phyloP scores from a whole-genome alignment of 148 eudicot species.

The Camellia lanceoleosa region DNA sequence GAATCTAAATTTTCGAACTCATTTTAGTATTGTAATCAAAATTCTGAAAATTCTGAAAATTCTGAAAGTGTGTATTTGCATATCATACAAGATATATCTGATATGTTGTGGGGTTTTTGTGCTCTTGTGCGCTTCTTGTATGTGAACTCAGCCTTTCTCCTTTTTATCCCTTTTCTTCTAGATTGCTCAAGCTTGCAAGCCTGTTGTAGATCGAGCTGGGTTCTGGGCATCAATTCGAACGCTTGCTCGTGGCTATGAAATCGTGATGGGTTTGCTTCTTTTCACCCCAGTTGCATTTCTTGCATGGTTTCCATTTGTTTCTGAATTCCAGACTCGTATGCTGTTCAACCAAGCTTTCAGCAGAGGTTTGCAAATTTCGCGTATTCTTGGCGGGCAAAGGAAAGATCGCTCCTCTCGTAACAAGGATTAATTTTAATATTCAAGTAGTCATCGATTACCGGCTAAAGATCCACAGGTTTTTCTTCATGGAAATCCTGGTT shows the following conservation, averaged over 20 bases:
- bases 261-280: conserved; percentile 71
- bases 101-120: neutral
- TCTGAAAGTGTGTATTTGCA: neutral
- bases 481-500: neutral
- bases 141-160: neutral
- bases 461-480: neutral
- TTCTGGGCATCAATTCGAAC: conserved; percentile 72
- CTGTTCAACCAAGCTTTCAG: conserved; percentile 87
- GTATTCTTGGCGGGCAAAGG: conserved; percentile 81
- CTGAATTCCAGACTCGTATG: conserved; percentile 82
- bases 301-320: conserved; percentile 86
- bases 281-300: conserved; percentile 84
- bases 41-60: no score
- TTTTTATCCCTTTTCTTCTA: conserved; percentile 20
- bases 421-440: conserved; percentile 38
- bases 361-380: conserved; percentile 80
- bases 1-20: no score
- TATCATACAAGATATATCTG: no score
- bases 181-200: conserved; percentile 78
- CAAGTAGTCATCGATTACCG: neutral
- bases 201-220: conserved; percentile 41
- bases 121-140: neutral
- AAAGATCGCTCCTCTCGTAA: conserved; percentile 65
- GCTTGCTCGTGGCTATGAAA: conserved; percentile 77
- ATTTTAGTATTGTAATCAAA: no score